Evolutionary conservation across 192 early-diverging fungal genomes (phyloP).

Genomic region (Helicostylum pulchrum): DNA sequence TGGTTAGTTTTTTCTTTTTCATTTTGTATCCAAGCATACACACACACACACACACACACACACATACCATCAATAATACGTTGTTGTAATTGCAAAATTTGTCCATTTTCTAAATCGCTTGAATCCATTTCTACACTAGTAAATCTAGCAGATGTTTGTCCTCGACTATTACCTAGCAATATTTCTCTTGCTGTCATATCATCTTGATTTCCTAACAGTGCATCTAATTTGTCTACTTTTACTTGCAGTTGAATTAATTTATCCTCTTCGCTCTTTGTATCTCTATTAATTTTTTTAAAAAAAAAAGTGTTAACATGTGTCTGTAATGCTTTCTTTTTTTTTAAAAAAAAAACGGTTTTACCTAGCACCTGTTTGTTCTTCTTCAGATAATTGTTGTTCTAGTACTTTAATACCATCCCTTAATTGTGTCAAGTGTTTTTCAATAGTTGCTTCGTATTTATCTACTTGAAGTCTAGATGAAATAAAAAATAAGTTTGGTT

Average conservation of each 20-base stretch:
- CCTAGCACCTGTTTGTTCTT: constrained; percentile 53
- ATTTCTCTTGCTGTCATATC: constrained; percentile 38
- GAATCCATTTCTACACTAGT: constrained; percentile 33
- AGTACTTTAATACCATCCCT: constrained; percentile 50
- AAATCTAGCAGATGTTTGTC: not conserved
- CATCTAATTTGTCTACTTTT: constrained; percentile 59
- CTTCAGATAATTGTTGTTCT: constrained; percentile 52
- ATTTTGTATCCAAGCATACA: not conserved
- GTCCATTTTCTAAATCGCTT: constrained; percentile 42
- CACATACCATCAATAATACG: constrained; percentile 57
- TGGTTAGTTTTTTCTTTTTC: not conserved
- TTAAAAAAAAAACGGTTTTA: constrained; percentile 14
- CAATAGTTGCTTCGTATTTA: constrained; percentile 52
- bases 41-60: constrained; percentile 30
- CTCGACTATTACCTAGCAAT: constrained; percentile 3
- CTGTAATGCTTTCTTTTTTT: constrained; percentile 34
- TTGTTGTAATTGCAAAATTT: constrained; percentile 61
- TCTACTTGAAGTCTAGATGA: constrained; percentile 42
- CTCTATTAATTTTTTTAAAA: constrained; percentile 16
- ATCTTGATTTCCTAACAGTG: constrained; percentile 41
- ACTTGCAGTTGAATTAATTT: constrained; percentile 59
- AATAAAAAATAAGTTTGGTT: not conserved
- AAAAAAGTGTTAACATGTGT: not conserved
- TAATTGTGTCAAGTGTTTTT: constrained; percentile 48
- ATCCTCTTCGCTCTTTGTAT: constrained; percentile 57